Base-by-base conservation (phyloP, 164 flowering plant genomes). In the Brasenia schreberi region DNA sequence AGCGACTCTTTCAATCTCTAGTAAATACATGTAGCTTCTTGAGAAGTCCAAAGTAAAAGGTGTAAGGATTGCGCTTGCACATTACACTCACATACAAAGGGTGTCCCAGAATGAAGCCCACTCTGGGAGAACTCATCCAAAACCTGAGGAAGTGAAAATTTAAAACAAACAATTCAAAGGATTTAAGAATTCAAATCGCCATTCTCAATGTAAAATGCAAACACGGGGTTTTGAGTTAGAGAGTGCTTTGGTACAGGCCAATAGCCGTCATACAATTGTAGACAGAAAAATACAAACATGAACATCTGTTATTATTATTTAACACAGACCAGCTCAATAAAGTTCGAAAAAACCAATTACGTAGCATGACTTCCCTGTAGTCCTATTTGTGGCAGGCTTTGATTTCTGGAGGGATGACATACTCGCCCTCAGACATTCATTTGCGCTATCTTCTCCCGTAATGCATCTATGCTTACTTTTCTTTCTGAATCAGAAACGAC, bases 391-490 rank as follows among this genome's bases (percentile, higher is more conserved):
- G 14, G 62, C 70, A 66, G 96, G 70, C 58, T 45, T 70, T 43
- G 72, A 53, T 68, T 78, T 82, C 63, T 68, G 72, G 19, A 77
- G 39, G 52, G 81, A 70, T 27, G 79, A 72, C 23, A 75, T 76
- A 19, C 82, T 77, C 52, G 72, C 73, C 69, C 79, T 84, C 18
- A 44, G 43, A 63, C 92, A 75, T 5, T 77, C 66, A 16, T 87
- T 88, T 74, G 82, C 81, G 64, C 85, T 85, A 96, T 89, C 71
- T 84, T 82, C 77, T 94, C 87, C 98, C 98, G 91, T 73, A 82
- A 68, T 58, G 91, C 87, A 74, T 89, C 81, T 4, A 87, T 88
- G 60, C 86, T 81, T 42, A 86, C 82, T 80, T 83, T 87, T 69
- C 79, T 77, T 64, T 84, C 98, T 90, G 77, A 39, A 63, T 74